Base-by-base conservation (phyloP, 192 early-diverging fungal genomes). In the Backusella morwellensis region DNA sequence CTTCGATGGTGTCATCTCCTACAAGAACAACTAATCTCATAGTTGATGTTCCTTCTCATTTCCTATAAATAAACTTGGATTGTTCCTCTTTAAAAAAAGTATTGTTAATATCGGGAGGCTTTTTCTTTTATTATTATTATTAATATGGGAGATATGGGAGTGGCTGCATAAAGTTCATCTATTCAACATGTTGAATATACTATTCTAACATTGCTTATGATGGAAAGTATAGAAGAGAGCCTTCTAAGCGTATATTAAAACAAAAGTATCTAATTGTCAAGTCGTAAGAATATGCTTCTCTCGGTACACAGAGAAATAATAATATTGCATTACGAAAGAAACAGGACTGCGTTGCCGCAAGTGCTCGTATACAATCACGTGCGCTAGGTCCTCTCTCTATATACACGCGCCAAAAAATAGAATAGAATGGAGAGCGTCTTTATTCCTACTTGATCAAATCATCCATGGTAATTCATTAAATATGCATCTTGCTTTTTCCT, bases 1-100 rank as follows among this genome's bases (percentile, higher is more conserved):
- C 68, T 84, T 82, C 75, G 83, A 84, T 78, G 90, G 78, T 70
- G 21, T 75, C 88, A 90, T 84, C 78, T 85, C 42, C 54, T 97
- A 93, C 86, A 95, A 97, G 85, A 94, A 93, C 86, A 94, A 93
- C 86, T 87, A 95, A 80, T 88, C 50, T 47, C 23, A 4, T 29
- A 63, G 26, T 63, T 29, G 56, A 63, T 63, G 56, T 63, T 63
- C 56, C 56, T 63, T 63, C 56, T 26, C 12, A 29, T 29, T 11
- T 63, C 56, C 7, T 63, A 23, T 63, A 63, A 63, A 63, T 63
- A 63, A 63, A 63, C 56, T 63, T 63, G 29, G 56, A 9, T 29
- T 63, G 56, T 63, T 63, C 56, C 56, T 29, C 26, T 63, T 63
- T 54, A 54, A 54, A 54, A 52, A 52, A 6, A 6, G 0, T 17